These are phyloP conservation scores for Asterella californica DNA, from an alignment of 225 moss, liverwort and hornwort species.

Conservation along the genomic window DNA sequence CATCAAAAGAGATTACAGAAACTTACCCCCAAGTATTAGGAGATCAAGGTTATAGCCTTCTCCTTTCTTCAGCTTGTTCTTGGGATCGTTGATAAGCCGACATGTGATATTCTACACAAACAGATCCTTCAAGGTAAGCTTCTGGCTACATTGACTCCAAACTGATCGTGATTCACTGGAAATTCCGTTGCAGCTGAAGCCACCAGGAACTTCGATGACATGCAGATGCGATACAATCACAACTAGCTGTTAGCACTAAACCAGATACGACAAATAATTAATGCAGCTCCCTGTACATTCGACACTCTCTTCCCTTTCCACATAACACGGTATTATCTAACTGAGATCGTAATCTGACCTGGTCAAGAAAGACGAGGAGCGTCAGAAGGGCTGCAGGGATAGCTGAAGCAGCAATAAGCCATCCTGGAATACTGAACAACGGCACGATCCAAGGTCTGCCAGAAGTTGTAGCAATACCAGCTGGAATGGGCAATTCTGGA, in stretches of 20 bases:
- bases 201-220: neutral
- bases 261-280: too few species aligned
- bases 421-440: slow-evolving; percentile 49
- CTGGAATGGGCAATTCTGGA: slow-evolving; percentile 55
- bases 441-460: slow-evolving; percentile 67
- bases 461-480: slow-evolving; percentile 43
- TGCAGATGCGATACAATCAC: neutral
- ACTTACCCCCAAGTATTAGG: slow-evolving; percentile 21
- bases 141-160: too few species aligned
- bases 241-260: neutral
- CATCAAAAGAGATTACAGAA: neutral
- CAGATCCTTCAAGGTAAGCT: neutral
- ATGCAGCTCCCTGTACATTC: neutral
- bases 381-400: slow-evolving; percentile 62
- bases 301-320: neutral
- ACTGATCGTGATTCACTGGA: neutral
- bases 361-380: slow-evolving; percentile 69
- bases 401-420: slow-evolving; percentile 55
- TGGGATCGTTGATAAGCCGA: slow-evolving; percentile 28
- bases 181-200: neutral
- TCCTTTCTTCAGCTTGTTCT: slow-evolving; percentile 29
- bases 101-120: slow-evolving; percentile 26
- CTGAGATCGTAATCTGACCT: slow-evolving; percentile 30
- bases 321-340: neutral
- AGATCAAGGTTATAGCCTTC: slow-evolving; percentile 33